These are phyloP conservation scores for Arthrocladium fulminans DNA, from an alignment of 2,329 filamentous ascomycete genomes.

Conservation along the genomic window DNA sequence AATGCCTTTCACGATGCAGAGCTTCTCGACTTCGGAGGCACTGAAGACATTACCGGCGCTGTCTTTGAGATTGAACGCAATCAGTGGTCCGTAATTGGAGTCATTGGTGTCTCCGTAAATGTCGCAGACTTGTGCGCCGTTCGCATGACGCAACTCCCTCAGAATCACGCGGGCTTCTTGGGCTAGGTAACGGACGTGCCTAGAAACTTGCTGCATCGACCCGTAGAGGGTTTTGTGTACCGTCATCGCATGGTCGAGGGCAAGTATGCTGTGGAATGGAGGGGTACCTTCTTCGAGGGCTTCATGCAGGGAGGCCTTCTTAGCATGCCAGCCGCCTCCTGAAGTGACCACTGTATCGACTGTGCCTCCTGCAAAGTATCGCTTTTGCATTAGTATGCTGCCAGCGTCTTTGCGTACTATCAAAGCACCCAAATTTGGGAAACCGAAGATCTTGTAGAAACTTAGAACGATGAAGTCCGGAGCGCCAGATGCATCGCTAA, in stretches of 20 bases:
- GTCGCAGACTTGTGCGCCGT: constrained; percentile 55
- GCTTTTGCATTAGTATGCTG: constrained; percentile 54
- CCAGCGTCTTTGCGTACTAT: constrained; percentile 67
- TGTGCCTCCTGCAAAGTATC: constrained; percentile 89
- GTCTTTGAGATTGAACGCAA: constrained; percentile 75
- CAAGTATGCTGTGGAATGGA: constrained; percentile 82
- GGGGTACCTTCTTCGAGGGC: constrained; percentile 84
- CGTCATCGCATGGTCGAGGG: constrained; percentile 64
- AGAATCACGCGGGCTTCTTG: constrained; percentile 52
- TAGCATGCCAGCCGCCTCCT: constrained; percentile 74
- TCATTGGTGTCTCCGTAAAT: constrained; percentile 47
- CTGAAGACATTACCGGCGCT: constrained; percentile 64
- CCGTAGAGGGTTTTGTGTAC: constrained; percentile 62
- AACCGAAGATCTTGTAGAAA: constrained; percentile 97
- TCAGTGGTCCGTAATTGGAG: constrained; percentile 56
- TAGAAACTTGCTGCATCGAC: constrained; percentile 59
- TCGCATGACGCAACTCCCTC: constrained; percentile 55
- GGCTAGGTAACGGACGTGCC: constrained; percentile 61
- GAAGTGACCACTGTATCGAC: constrained; percentile 77
- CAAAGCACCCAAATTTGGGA: constrained; percentile 79
- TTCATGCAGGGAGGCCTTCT: constrained; percentile 67
- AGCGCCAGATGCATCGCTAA: constrained; percentile 51
- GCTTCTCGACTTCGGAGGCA: constrained; percentile 76
- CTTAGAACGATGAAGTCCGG: constrained; percentile 84
- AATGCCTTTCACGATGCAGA: constrained; percentile 67